Evolutionary conservation across 305 asterid species (phyloP), one percentile per base, ranked within the genome.

Genomic region (Stenogyne calaminthoides): DNA sequence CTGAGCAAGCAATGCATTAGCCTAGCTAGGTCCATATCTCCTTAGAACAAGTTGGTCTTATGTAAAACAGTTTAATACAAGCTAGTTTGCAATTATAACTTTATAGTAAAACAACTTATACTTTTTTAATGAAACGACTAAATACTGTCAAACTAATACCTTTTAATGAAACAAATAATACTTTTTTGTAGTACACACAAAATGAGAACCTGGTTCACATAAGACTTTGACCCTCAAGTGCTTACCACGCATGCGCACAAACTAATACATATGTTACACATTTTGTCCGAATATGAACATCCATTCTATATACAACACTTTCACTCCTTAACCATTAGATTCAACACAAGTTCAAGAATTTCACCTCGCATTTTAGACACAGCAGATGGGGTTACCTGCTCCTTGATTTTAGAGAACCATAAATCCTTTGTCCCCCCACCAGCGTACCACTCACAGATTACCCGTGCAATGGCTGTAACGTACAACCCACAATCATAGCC

Each of bases 401-500:
- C 88, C 77, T 76, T 72, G 37, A 84, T 60, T 32, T 69, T 78
- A 40, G 83, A 46, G 39, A 87, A 78, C 97, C 95, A 89, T 52
- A 87, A 69, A 39, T 73, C 84, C 75, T 75, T 69, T 0, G 55
- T 64, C 20, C 56, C 81, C 44, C 62, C 79, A 39, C 78, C 73
- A 46, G 25, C 72, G 73, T 81, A 83, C 97, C 96, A 93, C n/a
- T 62, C 47, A 29, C 94, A 89, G 62, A 93, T 83, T 51, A 78
- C 78, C 66, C 86, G 74, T 7, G 96, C 88, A 81, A 88, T 80
- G 58, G 96, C 91, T 5, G 84, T 72, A 39, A 89, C 89, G 56
- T 89, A 91, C 29, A 88, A 49, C 14, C 96, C 98, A 81, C 98
- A 93, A 65, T 91, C 98, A 60, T 88, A 83, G 29, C 96, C 91